Evolutionary conservation across 2,329 filamentous ascomycete genomes (phyloP).

Genomic region (Hypoxylon sp.): DNA sequence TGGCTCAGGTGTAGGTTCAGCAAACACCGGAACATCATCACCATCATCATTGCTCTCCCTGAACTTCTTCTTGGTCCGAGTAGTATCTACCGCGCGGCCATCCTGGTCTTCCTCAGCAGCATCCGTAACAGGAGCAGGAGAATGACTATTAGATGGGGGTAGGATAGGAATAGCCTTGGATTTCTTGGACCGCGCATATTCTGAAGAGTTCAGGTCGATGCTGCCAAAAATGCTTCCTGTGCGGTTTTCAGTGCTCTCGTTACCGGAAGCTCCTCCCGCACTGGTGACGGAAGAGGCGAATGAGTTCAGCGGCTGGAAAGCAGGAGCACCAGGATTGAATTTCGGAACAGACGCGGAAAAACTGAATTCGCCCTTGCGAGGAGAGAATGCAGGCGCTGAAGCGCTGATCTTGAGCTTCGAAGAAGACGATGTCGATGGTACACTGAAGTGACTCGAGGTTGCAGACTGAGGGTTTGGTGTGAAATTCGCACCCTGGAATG

Average conservation of each 20-base stretch:
- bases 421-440: conserved; percentile 50
- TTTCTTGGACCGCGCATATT: conserved; percentile 74
- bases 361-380: conserved; percentile 63
- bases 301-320: conserved; percentile 71
- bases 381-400: conserved; percentile 75
- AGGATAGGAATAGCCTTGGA: conserved; percentile 88
- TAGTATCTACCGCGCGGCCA: conserved; percentile 70
- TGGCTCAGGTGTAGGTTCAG: conserved; percentile 57
- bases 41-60: conserved; percentile 71
- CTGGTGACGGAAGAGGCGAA: conserved; percentile 59
- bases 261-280: conserved; percentile 52
- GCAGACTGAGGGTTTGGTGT: conserved; percentile 49
- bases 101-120: conserved; percentile 64
- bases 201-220: conserved; percentile 68
- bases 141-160: conserved; percentile 64
- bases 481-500: conserved; percentile 54
- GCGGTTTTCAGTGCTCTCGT: conserved; percentile 53
- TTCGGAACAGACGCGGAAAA: conserved; percentile 71
- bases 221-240: conserved; percentile 72
- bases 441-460: conserved; percentile 53
- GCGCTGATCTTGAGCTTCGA: conserved; percentile 68
- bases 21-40: conserved; percentile 79
- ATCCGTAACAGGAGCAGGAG: conserved; percentile 26
- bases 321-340: conserved; percentile 79
- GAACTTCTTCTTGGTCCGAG: conserved; percentile 75